Evolutionary conservation across 768 basidiomycete genomes (phyloP).

Genomic region (Podaxis sp.): DNA sequence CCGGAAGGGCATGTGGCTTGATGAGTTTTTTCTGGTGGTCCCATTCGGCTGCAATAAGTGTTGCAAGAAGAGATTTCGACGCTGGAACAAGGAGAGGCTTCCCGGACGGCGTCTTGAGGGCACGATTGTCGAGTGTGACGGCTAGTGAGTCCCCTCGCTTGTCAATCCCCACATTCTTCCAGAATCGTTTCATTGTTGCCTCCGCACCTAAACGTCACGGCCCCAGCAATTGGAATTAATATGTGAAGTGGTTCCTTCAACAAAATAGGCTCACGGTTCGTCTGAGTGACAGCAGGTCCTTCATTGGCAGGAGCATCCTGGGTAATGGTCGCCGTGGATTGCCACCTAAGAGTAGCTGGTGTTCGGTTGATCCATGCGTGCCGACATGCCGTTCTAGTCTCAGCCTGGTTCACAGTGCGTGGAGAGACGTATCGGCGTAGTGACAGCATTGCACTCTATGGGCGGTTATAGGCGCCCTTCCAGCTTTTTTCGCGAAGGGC

Average conservation of each 20-base stretch:
- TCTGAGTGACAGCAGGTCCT: slow-evolving; percentile 52
- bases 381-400: background rate
- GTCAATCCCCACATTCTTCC: slow-evolving; percentile 87
- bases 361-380: background rate
- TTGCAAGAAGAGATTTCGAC: slow-evolving; percentile 69
- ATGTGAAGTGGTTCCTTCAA: background rate
- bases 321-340: slow-evolving; percentile 21
- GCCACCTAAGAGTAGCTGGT: slow-evolving; percentile 19
- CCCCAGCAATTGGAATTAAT: background rate
- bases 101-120: slow-evolving; percentile 89
- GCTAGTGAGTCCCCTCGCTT: slow-evolving; percentile 47
- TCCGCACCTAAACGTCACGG: slow-evolving; percentile 64
- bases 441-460: background rate
- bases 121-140: slow-evolving; percentile 78
- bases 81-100: slow-evolving; percentile 68
- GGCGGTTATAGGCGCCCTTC: background rate
- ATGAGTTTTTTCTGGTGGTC: slow-evolving; percentile 84
- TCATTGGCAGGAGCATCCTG: slow-evolving; percentile 24
- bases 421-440: slow-evolving; percentile 19
- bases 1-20: slow-evolving; percentile 88
- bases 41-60: slow-evolving; percentile 94
- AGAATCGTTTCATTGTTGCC: slow-evolving; percentile 84
- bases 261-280: slow-evolving; percentile 49
- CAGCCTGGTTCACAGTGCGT: slow-evolving; percentile 3
- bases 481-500: background rate